Conservation (phyloP, 495 filamentous ascomycete species). For the Xylaria palmicola region DNA sequence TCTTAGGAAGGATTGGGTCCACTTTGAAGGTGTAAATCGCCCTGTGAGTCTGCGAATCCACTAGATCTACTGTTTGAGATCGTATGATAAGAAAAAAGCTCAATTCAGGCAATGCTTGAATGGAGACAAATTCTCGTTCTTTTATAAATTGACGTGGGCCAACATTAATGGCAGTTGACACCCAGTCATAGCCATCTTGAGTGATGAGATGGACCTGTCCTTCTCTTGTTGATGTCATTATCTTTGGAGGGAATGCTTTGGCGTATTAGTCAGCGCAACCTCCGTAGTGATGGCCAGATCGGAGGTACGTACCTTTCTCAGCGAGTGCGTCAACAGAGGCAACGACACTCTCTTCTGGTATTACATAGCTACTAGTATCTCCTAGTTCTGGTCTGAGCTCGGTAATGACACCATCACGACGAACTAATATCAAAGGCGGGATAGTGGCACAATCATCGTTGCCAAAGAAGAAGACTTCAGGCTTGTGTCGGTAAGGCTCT, state of each 20-base stretch:
- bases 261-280: constrained; percentile 17
- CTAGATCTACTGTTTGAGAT: constrained; percentile 49
- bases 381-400: constrained; percentile 44
- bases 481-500: constrained; percentile 52
- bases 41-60: constrained; percentile 48
- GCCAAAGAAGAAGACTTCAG: constrained; percentile 59
- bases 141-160: constrained; percentile 8
- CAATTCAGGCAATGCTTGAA: constrained; percentile 35
- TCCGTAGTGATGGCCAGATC: not conserved
- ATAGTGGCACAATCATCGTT: constrained; percentile 30
- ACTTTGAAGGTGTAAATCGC: constrained; percentile 58
- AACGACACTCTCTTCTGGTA: constrained; percentile 45
- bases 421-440: constrained; percentile 53
- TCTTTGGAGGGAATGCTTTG: constrained; percentile 30
- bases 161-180: constrained; percentile 32
- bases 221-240: constrained; percentile 32
- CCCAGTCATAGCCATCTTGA: constrained; percentile 37
- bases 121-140: constrained; percentile 28
- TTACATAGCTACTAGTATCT: constrained; percentile 33
- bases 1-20: constrained; percentile 52
- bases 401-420: constrained; percentile 56
- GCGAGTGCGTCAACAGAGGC: constrained; percentile 42
- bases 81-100: constrained; percentile 52
- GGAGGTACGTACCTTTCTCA: constrained; percentile 36
- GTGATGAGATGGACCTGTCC: constrained; percentile 44